These are phyloP conservation scores for Yamadazyma membranifaciens DNA, from an alignment of 1,139 yeast species.

Conservation along the genomic window DNA sequence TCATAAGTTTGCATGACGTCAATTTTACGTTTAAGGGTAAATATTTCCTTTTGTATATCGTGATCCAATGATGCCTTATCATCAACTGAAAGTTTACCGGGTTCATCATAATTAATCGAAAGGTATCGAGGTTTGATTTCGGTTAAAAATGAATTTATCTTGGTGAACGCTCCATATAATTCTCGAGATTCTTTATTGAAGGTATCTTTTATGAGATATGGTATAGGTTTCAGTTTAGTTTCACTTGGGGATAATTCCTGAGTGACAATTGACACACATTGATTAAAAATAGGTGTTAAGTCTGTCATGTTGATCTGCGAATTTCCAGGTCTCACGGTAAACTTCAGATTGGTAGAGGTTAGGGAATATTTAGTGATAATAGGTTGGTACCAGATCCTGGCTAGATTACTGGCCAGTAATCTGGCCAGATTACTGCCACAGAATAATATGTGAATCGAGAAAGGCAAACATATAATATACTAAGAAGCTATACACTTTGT, in stretches of 20 bases:
- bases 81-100: constrained; percentile 23
- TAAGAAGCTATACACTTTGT: constrained; percentile 14
- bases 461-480: no score
- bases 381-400: no score
- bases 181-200: constrained; percentile 51
- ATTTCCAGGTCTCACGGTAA: not conserved
- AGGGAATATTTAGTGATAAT: no score
- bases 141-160: constrained; percentile 37
- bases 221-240: not conserved
- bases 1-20: constrained; percentile 53
- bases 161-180: constrained; percentile 38
- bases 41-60: constrained; percentile 51
- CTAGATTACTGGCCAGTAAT: no score
- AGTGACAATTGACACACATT: constrained; percentile 46
- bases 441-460: no score
- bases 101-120: constrained; percentile 32
- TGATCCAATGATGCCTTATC: constrained; percentile 58
- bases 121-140: constrained; percentile 46
- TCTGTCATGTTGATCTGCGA: constrained; percentile 41
- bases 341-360: no score
- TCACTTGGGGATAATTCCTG: constrained; percentile 20
- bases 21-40: constrained; percentile 49
- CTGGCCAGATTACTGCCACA: no score
- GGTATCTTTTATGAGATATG: constrained; percentile 40
- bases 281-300: constrained; percentile 49